Evolutionary conservation across 306 rosid species (phyloP).

Genomic region (Casuarina cunninghamiana): DNA sequence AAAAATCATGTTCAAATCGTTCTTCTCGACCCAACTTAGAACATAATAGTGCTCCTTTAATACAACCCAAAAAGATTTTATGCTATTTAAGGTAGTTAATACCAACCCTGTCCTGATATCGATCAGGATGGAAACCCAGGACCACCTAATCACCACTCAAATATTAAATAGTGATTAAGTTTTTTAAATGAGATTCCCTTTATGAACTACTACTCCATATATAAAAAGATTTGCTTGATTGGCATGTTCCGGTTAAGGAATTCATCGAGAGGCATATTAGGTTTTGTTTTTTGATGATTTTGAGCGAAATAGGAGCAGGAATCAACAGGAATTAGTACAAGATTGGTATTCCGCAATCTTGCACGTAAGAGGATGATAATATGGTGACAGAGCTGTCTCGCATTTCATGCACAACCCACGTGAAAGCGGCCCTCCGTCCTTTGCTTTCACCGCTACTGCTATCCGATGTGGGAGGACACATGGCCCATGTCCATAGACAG

Average conservation of each 20-base stretch:
- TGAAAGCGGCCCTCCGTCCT: slow-evolving; percentile 1
- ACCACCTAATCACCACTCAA: no score
- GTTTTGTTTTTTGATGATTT: background rate
- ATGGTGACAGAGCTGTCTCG: slow-evolving; percentile 24
- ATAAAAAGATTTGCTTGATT: background rate
- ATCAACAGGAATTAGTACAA: no score
- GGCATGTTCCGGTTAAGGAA: background rate
- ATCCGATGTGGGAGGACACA: slow-evolving; percentile 19
- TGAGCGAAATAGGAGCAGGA: background rate
- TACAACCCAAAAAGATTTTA: no score
- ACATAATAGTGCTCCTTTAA: no score
- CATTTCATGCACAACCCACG: slow-evolving; percentile 7
- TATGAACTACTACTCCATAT: background rate
- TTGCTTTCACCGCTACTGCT: background rate
- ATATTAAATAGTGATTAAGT: no score
- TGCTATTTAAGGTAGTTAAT: no score
- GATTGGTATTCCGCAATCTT: background rate
- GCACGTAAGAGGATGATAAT: no score
- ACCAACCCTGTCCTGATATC: no score
- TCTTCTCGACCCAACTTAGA: no score
- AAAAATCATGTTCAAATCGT: no score
- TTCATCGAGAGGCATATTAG: background rate
- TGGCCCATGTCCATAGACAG: slow-evolving; percentile 25
- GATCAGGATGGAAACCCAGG: no score
- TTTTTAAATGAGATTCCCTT: no score